Percentiles rank a stretch among this genome's conserved stretches.
phyloP scores from a whole-genome alignment of 1,284 basidiomycete species.

The Trichosporon asahii region DNA sequence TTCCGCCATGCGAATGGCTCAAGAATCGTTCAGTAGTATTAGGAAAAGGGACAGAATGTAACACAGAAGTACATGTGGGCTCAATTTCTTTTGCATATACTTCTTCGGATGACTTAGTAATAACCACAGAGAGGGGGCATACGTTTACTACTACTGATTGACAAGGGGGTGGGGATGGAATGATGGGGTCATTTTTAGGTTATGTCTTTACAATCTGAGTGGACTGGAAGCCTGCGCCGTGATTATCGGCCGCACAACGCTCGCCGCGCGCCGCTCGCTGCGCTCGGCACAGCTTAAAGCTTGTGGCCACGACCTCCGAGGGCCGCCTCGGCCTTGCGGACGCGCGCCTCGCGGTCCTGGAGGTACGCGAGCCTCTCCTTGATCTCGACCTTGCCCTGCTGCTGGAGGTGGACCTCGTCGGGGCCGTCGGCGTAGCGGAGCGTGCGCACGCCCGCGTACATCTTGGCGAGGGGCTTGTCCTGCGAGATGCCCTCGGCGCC shows the following conservation, averaged over 20 bases:
- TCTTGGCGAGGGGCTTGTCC: slow-evolving; percentile 75
- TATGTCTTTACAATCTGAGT: not conserved
- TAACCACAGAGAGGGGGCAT: not conserved
- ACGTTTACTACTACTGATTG: not conserved
- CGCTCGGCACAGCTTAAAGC: no score
- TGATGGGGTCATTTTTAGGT: not conserved
- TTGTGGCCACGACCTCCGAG: slow-evolving; percentile 13
- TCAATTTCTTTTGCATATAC: not conserved
- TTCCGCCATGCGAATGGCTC: no score
- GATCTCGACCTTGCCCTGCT: slow-evolving; percentile 82
- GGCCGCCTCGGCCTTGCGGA: slow-evolving; percentile 12
- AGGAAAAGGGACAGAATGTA: no score
- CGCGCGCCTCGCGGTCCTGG: slow-evolving; percentile 17
- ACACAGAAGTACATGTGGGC: no score
- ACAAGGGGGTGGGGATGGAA: no score
- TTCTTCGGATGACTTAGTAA: not conserved
- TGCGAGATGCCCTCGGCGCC: slow-evolving; percentile 93
- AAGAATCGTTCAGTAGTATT: no score
- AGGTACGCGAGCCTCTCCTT: slow-evolving; percentile 46
- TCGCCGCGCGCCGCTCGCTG: no score
- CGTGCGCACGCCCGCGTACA: slow-evolving; percentile 78
- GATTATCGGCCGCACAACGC: no score
- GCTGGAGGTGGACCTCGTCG: slow-evolving; percentile 92
- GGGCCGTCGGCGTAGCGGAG: slow-evolving; percentile 88
- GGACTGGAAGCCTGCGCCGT: no score